These are phyloP conservation scores for Betula pendula DNA, from an alignment of 306 rosid genomes.

Conservation along the genomic window DNA sequence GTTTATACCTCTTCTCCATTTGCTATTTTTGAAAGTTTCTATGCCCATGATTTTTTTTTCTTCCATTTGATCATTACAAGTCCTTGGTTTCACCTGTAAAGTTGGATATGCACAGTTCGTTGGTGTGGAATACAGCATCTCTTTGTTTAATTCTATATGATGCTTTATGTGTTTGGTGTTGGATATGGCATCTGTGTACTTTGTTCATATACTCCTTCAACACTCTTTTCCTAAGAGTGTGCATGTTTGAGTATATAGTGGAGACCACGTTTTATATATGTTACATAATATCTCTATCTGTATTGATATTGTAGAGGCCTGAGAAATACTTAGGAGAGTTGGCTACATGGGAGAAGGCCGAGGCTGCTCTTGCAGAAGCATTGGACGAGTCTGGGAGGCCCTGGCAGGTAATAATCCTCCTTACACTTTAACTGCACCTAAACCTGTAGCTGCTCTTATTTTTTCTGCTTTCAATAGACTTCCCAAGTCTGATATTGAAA, in stretches of 20 bases:
- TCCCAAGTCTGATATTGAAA: not conserved
- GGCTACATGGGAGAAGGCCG: conserved; percentile 91
- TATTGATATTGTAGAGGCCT: conserved; percentile 57
- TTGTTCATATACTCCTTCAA: not conserved
- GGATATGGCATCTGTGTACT: not conserved
- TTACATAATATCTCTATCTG: not conserved
- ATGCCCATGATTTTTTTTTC: not conserved
- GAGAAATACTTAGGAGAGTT: conserved; percentile 80
- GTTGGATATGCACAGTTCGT: not conserved
- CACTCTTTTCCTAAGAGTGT: not conserved
- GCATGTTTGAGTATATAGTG: not conserved
- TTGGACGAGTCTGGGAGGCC: conserved; percentile 80
- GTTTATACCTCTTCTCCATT: not conserved
- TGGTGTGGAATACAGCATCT: not conserved
- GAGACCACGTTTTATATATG: not conserved
- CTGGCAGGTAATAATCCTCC: conserved; percentile 66
- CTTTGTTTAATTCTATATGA: not conserved
- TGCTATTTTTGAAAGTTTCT: not conserved
- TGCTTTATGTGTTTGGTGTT: not conserved
- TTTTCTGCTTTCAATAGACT: not conserved
- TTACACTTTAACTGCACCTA: not conserved
- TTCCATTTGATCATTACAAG: not conserved
- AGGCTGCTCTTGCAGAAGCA: conserved; percentile 81
- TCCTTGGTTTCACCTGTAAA: not conserved
- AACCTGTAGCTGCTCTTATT: not conserved